Conservation (phyloP, 2,329 filamentous ascomycete species). For the Whalleya microplaca region DNA sequence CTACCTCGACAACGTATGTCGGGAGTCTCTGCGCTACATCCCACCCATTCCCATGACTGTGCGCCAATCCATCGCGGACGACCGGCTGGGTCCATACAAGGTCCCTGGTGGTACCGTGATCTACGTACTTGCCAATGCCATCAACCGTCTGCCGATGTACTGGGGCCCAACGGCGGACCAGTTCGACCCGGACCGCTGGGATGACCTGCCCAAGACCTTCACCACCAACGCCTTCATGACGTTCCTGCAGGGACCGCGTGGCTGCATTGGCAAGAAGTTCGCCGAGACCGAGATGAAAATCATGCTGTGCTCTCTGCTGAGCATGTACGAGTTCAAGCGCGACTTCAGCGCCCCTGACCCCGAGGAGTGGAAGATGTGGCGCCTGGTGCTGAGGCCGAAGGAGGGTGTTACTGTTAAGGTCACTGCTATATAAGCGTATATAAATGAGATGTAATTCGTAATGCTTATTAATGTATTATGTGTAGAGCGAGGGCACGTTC, state of each 20-base stretch:
- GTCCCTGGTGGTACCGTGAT: conserved; percentile 48
- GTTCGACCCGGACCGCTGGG: conserved; percentile 49
- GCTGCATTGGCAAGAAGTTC: conserved; percentile 38
- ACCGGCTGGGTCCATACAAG: conserved; percentile 43
- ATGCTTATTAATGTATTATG: background rate
- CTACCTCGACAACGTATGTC: conserved; percentile 50
- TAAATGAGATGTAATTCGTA: background rate
- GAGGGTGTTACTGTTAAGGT: conserved; percentile 46
- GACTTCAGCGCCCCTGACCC: conserved; percentile 44
- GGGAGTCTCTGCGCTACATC: conserved; percentile 50
- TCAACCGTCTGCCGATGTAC: conserved; percentile 44
- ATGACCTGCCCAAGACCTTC: conserved; percentile 41
- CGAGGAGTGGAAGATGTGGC: conserved; percentile 53
- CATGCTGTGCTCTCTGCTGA: conserved; percentile 37
- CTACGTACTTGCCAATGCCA: conserved; percentile 46
- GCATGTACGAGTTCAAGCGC: conserved; percentile 39
- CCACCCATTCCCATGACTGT: conserved; percentile 51
- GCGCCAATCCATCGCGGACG: conserved; percentile 45
- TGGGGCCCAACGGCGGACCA: conserved; percentile 45
- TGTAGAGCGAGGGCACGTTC: too few relatives aligned
- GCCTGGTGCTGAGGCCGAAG: conserved; percentile 48
- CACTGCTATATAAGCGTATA: conserved; percentile 26
- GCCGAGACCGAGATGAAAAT: conserved; percentile 41
- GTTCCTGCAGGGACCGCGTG: conserved; percentile 37
- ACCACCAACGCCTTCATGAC: conserved; percentile 42